phyloP scores from a whole-genome alignment of 1,284 basidiomycete species.

The Pyrrhoderma lamaoense region DNA sequence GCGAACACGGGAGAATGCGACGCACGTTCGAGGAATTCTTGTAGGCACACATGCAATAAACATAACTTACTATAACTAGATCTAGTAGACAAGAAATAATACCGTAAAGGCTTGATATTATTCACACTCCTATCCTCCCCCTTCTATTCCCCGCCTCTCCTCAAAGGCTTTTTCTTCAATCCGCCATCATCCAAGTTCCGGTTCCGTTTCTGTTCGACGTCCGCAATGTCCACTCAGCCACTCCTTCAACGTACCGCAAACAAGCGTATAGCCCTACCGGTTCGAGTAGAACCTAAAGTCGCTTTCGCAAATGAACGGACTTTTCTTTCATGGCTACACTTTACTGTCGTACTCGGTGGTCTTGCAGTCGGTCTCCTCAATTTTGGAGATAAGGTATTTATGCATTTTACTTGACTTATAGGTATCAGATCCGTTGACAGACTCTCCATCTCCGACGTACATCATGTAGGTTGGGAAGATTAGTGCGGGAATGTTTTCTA shows the following conservation, averaged over 20 bases:
- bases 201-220: too few species aligned
- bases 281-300: slow-evolving; percentile 91
- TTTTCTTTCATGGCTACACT: slow-evolving; percentile 94
- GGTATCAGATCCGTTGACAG: neutral
- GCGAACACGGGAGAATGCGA: too few species aligned
- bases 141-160: too few species aligned
- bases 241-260: slow-evolving; percentile 92
- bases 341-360: slow-evolving; percentile 90
- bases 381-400: slow-evolving; percentile 91
- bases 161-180: too few species aligned
- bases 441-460: neutral
- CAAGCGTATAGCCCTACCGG: slow-evolving; percentile 92
- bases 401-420: too few species aligned
- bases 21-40: too few species aligned
- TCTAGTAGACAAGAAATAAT: too few species aligned
- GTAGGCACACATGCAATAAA: too few species aligned
- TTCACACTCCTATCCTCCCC: too few species aligned
- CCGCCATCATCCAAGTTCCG: too few species aligned
- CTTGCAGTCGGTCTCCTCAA: slow-evolving; percentile 95
- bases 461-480: slow-evolving; percentile 73
- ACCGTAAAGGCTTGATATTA: too few species aligned
- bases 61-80: too few species aligned
- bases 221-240: slow-evolving; percentile 91
- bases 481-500: slow-evolving; percentile 87
- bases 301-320: slow-evolving; percentile 95